Base-by-base conservation (phyloP, 2,329 filamentous ascomycete species). In the Macrophomina phaseolina region DNA sequence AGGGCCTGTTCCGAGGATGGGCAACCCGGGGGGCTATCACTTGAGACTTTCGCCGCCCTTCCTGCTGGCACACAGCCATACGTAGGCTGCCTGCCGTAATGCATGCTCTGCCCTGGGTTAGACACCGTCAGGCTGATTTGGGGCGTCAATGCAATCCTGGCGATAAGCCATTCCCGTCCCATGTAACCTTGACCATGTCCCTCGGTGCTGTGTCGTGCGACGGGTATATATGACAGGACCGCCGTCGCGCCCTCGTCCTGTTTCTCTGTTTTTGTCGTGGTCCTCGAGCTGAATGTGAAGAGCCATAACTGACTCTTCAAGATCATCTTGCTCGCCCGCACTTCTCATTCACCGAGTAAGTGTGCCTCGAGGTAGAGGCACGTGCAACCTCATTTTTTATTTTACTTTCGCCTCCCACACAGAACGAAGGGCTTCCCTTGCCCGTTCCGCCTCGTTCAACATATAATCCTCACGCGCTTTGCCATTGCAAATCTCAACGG, bases 101-200 rank as follows among this genome's bases (percentile, higher is more conserved):
- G 45, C 58, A 62, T 45, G n/a, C 45, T 62, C 58, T 32, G 58
- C 45, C 23, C 30, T 30, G 30, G 58, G 58, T 62, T 62, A 62
- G 58, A 49, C 58, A 48, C 16, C 2, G 45, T n/a, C 58, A 38
- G n/a, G 32, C 42, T 49, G 30, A 36, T 28, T 23, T 49, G 45
- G 28, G 58, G 45, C 58, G 45, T 55, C 58, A 4, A 60, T 46
- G 56, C 40, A 36, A 61, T 61, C 56, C 56, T 61, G 30, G 56
- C 42, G 42, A 62, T 49, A 62, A 62, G 58, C 30, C 58, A 62
- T 62, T 62, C 30, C 56, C 42, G 56, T 45, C 40, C 42, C 30
- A 61, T 61, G 56, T 61, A 61, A 48, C 42, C 56, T 34, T 61
- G 56, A n/a, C 51, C 51, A 55, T 55, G 51, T 55, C 51, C 32